Evolutionary conservation across 306 rosid species (phyloP).

Genomic region (Vigna hirtella): DNA sequence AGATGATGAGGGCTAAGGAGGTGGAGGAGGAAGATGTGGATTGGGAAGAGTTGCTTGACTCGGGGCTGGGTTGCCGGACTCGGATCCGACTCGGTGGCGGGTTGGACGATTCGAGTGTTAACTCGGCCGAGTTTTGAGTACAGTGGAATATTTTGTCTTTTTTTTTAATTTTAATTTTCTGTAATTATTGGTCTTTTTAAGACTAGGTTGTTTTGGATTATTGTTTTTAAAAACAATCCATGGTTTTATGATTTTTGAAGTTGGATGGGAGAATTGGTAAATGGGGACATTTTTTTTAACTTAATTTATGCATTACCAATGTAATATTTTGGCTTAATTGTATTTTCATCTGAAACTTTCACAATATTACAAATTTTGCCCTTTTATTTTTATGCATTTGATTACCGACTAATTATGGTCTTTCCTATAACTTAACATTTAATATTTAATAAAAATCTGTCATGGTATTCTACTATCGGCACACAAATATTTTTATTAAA

Average conservation of each 20-base stretch:
- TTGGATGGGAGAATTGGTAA: constrained; percentile 24
- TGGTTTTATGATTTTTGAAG: constrained; percentile 36
- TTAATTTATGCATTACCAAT: background rate
- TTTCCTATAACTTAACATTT: background rate
- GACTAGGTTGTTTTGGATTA: constrained; percentile 23
- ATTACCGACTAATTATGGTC: too few relatives aligned
- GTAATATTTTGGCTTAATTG: background rate
- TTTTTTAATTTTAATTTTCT: background rate
- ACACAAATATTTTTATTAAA: background rate
- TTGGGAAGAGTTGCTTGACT: constrained; percentile 81
- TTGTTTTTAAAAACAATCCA: background rate
- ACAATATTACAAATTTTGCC: too few relatives aligned
- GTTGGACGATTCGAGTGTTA: constrained; percentile 39
- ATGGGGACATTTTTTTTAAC: constrained; percentile 6
- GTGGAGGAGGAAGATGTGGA: constrained; percentile 67
- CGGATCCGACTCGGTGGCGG: constrained; percentile 27
- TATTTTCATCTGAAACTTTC: background rate
- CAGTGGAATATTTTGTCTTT: background rate
- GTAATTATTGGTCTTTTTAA: constrained; percentile 26
- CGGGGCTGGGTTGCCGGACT: constrained; percentile 56
- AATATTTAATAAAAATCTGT: background rate
- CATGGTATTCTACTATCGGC: accelerated
- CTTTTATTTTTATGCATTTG: background rate
- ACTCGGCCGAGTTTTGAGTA: constrained; percentile 66
- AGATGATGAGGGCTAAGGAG: constrained; percentile 59